Base-by-base conservation (phyloP, 2,329 filamentous ascomycete species). In the Aspergillus fumigatus region DNA sequence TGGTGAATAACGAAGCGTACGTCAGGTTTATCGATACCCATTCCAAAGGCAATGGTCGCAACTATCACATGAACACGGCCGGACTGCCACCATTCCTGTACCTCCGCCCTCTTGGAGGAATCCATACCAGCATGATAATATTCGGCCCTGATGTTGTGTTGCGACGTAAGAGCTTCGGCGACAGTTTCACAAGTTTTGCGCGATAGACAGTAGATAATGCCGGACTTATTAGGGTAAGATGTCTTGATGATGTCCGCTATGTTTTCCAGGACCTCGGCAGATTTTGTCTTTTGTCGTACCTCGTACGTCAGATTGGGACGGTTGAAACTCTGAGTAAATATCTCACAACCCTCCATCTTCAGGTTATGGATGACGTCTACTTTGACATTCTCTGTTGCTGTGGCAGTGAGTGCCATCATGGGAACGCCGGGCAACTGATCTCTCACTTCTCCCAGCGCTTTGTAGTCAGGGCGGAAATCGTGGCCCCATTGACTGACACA, bases 401-500 rank as follows among this genome's bases (percentile, higher is more conserved):
- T 99, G 6, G 94, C 94, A 26, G 94, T 99, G 64, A 99, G 79
- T 3, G 94, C 94, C 84, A 99, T 96, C 43, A 97, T 82, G 1
- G 94, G 94, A 3, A 97, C 89, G 1, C 84, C 83, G 0, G 87
- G 86, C 65, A 93, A 93, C 52, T 83, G 84, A 43, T 78, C 73
- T 50, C 93, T 84, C 47, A 97, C 79, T 57, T 86, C 82, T 27
- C 92, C 91, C 3, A 99, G 79, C 29, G 84, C 83, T 73, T 96
- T 96, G 78, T 99, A 99, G 70, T 97, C 93, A 0, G 92, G 93
- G 48, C 95, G 86, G 70, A 99, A 99, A 72, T 99, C 94, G 65
- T 99, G 94, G 0, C 94, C 94, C 94, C 94, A 99, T 78, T 99
- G 92, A 73, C 94, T 97, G 26, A 99, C 93, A 73, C 94, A 99